Conservation (phyloP, 768 basidiomycete genomes). For the Mycena maculata region DNA sequence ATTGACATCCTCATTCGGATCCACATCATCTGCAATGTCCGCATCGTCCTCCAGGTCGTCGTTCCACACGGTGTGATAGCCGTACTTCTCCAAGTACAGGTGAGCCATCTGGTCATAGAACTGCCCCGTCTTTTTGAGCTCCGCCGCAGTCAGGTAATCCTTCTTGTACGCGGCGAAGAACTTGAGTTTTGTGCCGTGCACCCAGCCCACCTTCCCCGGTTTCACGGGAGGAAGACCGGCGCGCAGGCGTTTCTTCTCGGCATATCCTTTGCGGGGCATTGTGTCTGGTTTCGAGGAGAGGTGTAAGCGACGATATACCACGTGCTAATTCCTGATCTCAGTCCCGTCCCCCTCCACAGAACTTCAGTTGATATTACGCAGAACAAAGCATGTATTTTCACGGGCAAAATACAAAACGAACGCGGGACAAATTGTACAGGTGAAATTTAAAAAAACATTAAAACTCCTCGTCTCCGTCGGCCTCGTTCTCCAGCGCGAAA, state of each 20-base stretch:
- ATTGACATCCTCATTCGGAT: conserved; percentile 5
- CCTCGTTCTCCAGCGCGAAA: background rate
- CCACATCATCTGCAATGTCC: conserved; percentile 1
- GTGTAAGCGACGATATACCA: background rate
- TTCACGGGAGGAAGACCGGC: background rate
- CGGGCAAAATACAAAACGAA: too few species aligned
- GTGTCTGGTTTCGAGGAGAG: background rate
- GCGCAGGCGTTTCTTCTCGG: background rate
- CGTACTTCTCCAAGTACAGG: conserved; percentile 8
- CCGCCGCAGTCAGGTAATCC: background rate
- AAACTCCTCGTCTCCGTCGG: background rate
- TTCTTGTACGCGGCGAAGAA: background rate
- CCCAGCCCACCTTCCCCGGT: conserved; percentile 4
- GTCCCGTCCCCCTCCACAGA: too few species aligned
- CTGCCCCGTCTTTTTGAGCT: background rate
- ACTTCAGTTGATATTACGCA: background rate
- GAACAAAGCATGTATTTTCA: too few species aligned
- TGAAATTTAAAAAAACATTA: too few species aligned
- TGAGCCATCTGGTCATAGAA: background rate
- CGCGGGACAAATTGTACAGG: too few species aligned
- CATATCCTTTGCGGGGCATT: conserved; percentile 5
- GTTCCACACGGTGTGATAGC: background rate
- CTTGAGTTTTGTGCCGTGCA: background rate
- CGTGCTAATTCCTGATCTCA: background rate
- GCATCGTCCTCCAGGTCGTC: background rate